Evolutionary conservation across 768 basidiomycete species (phyloP), one percentile per base, ranked within the genome.

Genomic region (Leccinum fibrillosum): DNA sequence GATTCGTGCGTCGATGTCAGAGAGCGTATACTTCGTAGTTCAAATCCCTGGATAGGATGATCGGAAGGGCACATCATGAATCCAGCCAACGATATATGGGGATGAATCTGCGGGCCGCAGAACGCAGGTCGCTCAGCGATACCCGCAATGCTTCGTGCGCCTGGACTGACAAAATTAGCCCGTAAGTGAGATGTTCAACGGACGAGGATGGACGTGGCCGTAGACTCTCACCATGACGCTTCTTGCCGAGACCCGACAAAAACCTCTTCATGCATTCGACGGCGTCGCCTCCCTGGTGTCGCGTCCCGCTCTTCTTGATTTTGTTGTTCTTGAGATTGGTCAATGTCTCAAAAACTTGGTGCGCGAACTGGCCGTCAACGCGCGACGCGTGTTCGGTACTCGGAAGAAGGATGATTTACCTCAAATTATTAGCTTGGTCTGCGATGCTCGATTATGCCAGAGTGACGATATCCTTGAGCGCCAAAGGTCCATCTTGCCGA

Each of bases 391-490:
- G 21, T 21, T 21, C 21, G 21, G 21, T 21, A 21, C 11, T 5
- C 23, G 17, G 5, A 25, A 23, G 25, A 12, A 47, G n/a, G 12
- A 15, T 34, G 34, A 34, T 23, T 42, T 21, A 89, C 88, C 82
- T 88, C 59, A 86, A 59, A 26, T 70, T 67, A 6, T 74, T 74
- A 6, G 82, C 79, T 49, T 82, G 77, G 10, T 73, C 77, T 2
- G 82, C 77, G 25, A 25, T 25, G 66, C 89, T 90, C 48, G 77
- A 76, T 63, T 95, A 91, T 0, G 97, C 89, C 21, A 90, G 80
- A 28, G 85, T 78, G 23, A 96, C 82, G 62, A 98, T 97, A 62
- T 97, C 94, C 68, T 92, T 97, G 51, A 99, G 75, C 0, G 93
- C 91, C 1, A 83, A 84, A 9, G 97, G 94, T 67, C 98, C 97